phyloP scores from a whole-genome alignment of 2,329 filamentous ascomycete species.

The Exophiala spinifera region DNA sequence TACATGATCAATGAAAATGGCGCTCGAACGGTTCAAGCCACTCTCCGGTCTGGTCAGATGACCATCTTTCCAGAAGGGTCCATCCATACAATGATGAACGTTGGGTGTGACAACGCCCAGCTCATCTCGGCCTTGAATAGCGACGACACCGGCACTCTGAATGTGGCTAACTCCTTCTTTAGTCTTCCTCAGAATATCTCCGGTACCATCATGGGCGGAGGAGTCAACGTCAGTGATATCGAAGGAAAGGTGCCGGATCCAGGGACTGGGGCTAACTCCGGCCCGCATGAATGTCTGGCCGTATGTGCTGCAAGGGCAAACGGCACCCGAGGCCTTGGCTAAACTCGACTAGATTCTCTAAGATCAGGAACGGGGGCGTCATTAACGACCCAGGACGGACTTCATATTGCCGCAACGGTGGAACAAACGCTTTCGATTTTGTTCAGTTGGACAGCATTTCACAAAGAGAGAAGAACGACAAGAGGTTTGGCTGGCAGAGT shows the following conservation, averaged over 20 bases:
- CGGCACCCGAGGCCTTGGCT: neutral
- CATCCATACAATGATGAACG: constrained; percentile 48
- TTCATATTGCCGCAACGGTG: neutral
- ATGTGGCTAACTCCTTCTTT: constrained; percentile 47
- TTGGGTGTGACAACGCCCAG: constrained; percentile 47
- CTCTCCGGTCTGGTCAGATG: constrained; percentile 45
- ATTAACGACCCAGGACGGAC: too few relatives aligned
- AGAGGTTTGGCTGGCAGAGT: neutral
- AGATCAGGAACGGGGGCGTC: too few relatives aligned
- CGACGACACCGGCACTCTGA: constrained; percentile 50
- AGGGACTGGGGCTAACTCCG: constrained; percentile 44
- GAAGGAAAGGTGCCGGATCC: constrained; percentile 34
- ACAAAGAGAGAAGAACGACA: neutral
- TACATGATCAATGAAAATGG: constrained; percentile 55
- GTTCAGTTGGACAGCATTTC: neutral
- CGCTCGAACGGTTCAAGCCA: constrained; percentile 41
- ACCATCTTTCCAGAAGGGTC: too few relatives aligned
- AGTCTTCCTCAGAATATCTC: constrained; percentile 40
- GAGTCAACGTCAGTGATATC: constrained; percentile 26
- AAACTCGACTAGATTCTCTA: neutral
- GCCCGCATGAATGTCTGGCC: constrained; percentile 38
- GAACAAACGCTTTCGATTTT: neutral
- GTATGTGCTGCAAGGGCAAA: constrained; percentile 16
- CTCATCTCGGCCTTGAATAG: constrained; percentile 50
- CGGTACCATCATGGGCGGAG: constrained; percentile 18